A percentile compares a stretch with the other conserved stretches of the same genome.
These are phyloP conservation scores for Phoma sp. DNA, from an alignment of 2,329 filamentous ascomycete genomes.

Conservation along the genomic window DNA sequence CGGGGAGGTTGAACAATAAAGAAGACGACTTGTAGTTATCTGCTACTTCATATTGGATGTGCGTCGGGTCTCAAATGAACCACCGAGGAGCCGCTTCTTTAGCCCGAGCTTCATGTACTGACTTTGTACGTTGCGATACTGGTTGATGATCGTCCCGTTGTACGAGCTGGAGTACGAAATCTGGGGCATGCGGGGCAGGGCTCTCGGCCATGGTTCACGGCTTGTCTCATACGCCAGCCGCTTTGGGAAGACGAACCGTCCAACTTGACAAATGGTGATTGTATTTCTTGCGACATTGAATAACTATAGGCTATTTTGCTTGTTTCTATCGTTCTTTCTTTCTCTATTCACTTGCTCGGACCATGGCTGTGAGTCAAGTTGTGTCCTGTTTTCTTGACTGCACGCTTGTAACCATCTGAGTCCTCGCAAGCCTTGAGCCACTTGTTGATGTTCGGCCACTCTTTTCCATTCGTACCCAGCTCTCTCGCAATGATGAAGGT, in stretches of 20 bases:
- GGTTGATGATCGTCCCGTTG: slow-evolving; percentile 2
- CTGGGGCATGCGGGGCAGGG: slow-evolving; percentile 11
- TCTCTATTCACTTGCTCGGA: not conserved
- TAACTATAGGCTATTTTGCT: not conserved
- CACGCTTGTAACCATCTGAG: slow-evolving; percentile 45
- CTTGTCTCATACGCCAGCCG: not conserved
- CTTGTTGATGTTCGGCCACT: slow-evolving; percentile 31
- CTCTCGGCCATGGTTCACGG: slow-evolving; percentile 6
- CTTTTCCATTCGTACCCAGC: slow-evolving; percentile 46
- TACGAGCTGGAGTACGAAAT: slow-evolving; percentile 14
- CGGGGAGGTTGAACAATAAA: not conserved
- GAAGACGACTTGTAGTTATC: not conserved
- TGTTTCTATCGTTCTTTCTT: not conserved
- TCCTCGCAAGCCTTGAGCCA: slow-evolving; percentile 49
- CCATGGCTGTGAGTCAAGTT: slow-evolving; percentile 15
- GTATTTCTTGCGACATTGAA: not conserved
- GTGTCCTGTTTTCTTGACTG: slow-evolving; percentile 51
- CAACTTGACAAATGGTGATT: not conserved
- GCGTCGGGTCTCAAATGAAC: slow-evolving; percentile 19
- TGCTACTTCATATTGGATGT: slow-evolving; percentile 2
- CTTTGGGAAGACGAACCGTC: not conserved
- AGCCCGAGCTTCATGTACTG: slow-evolving; percentile 1
- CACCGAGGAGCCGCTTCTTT: slow-evolving; percentile 8
- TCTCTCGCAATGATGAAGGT: slow-evolving; percentile 50
- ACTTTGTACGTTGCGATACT: not conserved